A percentile compares a stretch with the other conserved stretches of the same genome.
Conservation (phyloP, 2,329 filamentous ascomycete genomes). For the Knoxdaviesia proteae region DNA sequence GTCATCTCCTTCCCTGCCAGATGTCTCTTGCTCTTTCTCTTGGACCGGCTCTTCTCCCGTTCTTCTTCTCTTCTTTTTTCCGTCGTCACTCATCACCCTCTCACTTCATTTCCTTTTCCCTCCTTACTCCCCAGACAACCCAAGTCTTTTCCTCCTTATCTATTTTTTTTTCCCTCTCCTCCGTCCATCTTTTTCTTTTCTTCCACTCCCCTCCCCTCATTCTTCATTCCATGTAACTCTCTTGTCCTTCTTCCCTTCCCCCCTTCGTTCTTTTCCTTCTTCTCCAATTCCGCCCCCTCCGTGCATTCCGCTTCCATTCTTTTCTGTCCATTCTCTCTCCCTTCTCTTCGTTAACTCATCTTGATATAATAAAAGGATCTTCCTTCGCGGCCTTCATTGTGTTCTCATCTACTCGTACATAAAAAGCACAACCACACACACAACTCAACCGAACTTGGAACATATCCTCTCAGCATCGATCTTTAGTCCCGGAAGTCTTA, state of each 20-base stretch:
- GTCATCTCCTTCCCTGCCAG: not conserved
- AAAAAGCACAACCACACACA: not conserved
- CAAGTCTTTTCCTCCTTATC: constrained; percentile 2
- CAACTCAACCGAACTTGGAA: not conserved
- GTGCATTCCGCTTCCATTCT: not conserved
- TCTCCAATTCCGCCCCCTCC: not conserved
- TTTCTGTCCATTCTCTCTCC: not conserved
- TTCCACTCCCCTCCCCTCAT: constrained; percentile 6
- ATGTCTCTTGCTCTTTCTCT: constrained; percentile 6
- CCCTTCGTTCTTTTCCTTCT: constrained; percentile 1
- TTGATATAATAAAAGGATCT: not conserved
- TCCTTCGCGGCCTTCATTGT: not conserved
- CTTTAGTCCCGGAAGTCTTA: not conserved
- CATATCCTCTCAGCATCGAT: not conserved
- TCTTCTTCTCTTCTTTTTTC: constrained; percentile 6
- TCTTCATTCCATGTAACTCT: constrained; percentile 2
- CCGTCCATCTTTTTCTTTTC: constrained; percentile 4
- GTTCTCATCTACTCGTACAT: not conserved
- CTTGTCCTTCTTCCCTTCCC: constrained; percentile 3
- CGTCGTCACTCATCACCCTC: constrained; percentile 3
- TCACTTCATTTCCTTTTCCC: not conserved
- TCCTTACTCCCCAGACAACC: not conserved
- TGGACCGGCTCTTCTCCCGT: constrained; percentile 6
- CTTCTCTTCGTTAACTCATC: not conserved
- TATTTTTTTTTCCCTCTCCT: constrained; percentile 4